These are phyloP conservation scores for Sporothrix brunneoviolacea DNA, from an alignment of 2,329 filamentous ascomycete genomes.

Conservation along the genomic window DNA sequence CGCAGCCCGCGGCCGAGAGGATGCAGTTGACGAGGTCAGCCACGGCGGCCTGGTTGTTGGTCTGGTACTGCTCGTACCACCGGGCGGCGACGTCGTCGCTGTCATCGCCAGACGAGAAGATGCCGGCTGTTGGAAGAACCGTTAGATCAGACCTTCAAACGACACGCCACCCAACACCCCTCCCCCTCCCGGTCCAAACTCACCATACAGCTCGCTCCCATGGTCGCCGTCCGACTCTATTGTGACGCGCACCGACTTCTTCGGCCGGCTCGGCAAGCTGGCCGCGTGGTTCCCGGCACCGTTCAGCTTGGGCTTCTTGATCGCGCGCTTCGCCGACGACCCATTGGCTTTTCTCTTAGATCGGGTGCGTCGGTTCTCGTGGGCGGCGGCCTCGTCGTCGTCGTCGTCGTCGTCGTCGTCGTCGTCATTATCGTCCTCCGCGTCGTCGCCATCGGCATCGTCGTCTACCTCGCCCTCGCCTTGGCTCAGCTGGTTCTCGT, in stretches of 20 bases:
- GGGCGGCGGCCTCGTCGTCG: constrained; percentile 21
- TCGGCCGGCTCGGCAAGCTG: constrained; percentile 45
- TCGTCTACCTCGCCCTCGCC: constrained; percentile 34
- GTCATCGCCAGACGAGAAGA: constrained; percentile 54
- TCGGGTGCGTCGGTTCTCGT: constrained; percentile 33
- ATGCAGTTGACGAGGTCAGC: constrained; percentile 62
- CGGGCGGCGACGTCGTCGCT: constrained; percentile 51
- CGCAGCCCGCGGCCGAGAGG: constrained; percentile 69
- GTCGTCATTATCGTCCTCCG: constrained; percentile 34
- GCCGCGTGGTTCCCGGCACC: constrained; percentile 39
- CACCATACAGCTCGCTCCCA: constrained; percentile 51
- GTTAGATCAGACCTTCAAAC: neutral
- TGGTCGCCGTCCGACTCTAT: constrained; percentile 46
- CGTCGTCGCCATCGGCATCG: constrained; percentile 26
- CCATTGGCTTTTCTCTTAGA: constrained; percentile 14
- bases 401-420: constrained; percentile 26
- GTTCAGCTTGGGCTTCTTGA: constrained; percentile 60
- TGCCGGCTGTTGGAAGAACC: constrained; percentile 41
- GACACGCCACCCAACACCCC: too few relatives aligned
- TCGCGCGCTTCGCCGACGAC: constrained; percentile 44
- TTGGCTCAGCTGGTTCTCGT: too few relatives aligned
- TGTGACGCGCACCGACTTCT: constrained; percentile 49
- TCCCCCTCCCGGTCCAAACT: constrained; percentile 17
- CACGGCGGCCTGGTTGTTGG: constrained; percentile 47
- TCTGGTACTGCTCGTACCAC: constrained; percentile 54